These are phyloP conservation scores for Colletotrichum somersetense DNA, from an alignment of 2,329 filamentous ascomycete species.

Conservation along the genomic window DNA sequence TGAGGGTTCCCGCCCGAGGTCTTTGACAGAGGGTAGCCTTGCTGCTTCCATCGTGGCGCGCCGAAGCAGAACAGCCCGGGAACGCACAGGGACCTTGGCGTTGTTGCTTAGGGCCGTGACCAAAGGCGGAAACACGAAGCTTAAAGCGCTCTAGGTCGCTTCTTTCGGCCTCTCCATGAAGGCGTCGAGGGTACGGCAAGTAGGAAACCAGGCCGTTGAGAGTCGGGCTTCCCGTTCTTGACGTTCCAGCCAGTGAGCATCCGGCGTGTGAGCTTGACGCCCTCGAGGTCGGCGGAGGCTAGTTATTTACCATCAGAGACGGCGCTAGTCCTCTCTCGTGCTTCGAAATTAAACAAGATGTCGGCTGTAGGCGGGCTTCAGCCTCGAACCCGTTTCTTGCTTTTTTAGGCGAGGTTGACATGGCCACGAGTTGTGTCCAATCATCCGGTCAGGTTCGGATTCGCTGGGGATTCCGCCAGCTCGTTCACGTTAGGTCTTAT, in stretches of 20 bases:
- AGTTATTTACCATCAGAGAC: neutral
- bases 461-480: neutral
- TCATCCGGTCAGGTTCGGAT: neutral
- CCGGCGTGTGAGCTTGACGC: slow-evolving; percentile 27
- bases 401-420: slow-evolving; percentile 11
- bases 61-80: neutral
- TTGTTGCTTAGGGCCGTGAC: neutral
- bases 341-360: slow-evolving; percentile 27
- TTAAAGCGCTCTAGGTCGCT: neutral
- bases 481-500: neutral
- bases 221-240: slow-evolving; percentile 29
- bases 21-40: neutral
- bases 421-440: neutral
- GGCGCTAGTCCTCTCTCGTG: slow-evolving; percentile 15
- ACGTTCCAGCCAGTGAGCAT: slow-evolving; percentile 12
- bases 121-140: neutral
- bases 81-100: neutral
- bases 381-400: slow-evolving; percentile 25
- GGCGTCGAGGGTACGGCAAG: slow-evolving; percentile 1
- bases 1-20: neutral
- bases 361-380: slow-evolving; percentile 23
- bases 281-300: slow-evolving; percentile 4
- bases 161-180: slow-evolving; percentile 4
- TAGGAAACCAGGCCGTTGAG: slow-evolving; percentile 19
- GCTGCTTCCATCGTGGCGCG: neutral